phyloP scores from a whole-genome alignment of 495 filamentous ascomycete species.

The Tuber borchii region DNA sequence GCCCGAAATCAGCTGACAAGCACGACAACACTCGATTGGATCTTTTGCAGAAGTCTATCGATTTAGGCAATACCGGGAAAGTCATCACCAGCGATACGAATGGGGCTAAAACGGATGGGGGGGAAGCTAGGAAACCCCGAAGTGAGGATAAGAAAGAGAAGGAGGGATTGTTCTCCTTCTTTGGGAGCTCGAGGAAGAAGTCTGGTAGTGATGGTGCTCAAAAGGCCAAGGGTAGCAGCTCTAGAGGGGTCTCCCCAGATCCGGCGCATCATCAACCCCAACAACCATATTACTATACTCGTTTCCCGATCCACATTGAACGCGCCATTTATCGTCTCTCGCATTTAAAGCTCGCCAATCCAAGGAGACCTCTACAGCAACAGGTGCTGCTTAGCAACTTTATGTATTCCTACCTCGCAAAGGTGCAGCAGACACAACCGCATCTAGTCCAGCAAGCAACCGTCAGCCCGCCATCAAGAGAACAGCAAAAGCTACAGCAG shows the following conservation, averaged over 20 bases:
- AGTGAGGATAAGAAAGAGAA: slow-evolving; percentile 67
- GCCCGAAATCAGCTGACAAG: slow-evolving; percentile 45
- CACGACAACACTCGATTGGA: slow-evolving; percentile 75
- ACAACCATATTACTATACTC: slow-evolving; percentile 81
- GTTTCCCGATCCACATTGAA: slow-evolving; percentile 93
- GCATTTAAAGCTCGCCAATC: slow-evolving; percentile 97
- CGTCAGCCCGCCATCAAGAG: slow-evolving; percentile 54
- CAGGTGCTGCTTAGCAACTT: slow-evolving; percentile 98
- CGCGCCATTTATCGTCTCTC: slow-evolving; percentile 97
- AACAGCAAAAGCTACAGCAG: slow-evolving; percentile 57
- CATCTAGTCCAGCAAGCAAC: slow-evolving; percentile 67
- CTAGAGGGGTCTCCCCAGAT: slow-evolving; percentile 72
- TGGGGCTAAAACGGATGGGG: slow-evolving; percentile 32
- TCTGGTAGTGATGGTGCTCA: slow-evolving; percentile 59
- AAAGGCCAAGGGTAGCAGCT: slow-evolving; percentile 65
- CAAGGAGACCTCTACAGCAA: slow-evolving; percentile 81
- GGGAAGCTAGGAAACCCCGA: slow-evolving; percentile 62
- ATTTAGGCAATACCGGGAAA: slow-evolving; percentile 48
- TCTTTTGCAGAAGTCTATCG: slow-evolving; percentile 73
- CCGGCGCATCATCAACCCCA: slow-evolving; percentile 53
- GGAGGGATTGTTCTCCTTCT: slow-evolving; percentile 79
- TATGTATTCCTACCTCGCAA: slow-evolving; percentile 99
- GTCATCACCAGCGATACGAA: slow-evolving; percentile 39
- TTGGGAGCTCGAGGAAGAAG: slow-evolving; percentile 78
- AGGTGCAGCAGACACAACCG: slow-evolving; percentile 97